Evolutionary conservation across 108 stramenopile species (phyloP), one percentile per base, ranked within the genome.

Genomic region (Cylindrotheca fusiformis): DNA sequence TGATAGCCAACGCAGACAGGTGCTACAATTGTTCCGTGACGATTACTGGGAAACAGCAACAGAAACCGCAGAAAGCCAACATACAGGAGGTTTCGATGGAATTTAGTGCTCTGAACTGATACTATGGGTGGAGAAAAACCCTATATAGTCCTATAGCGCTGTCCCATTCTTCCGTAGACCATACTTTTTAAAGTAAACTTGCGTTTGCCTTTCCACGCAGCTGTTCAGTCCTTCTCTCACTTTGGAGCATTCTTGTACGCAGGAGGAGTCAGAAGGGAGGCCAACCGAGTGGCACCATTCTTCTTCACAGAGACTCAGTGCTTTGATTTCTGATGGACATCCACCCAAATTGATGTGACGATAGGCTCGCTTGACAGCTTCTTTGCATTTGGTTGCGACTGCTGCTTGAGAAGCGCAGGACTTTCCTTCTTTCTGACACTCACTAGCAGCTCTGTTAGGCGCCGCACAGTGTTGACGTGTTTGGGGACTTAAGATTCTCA

Each of bases 21-120:
- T 83, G 32, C 41, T 76, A 63, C 52, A 75, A 21, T 61, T 83
- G 12, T 83, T 83, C 67, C 56, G 76, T 14, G 68, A 78, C 19
- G 58, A 65, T 19, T 73, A 65, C 51, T 65, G 57, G 66, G 65
- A 36, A 36, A 21, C 29, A 41, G 6, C 36, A 41, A 14, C 6
- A 41, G 14, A 6, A 41, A n/a, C n/a, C n/a, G n/a, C n/a, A n/a
- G n/a, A n/a, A n/a, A n/a, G n/a, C n/a, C n/a, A n/a, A n/a, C n/a
- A n/a, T n/a, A n/a, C n/a, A n/a, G n/a, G n/a, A n/a, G n/a, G n/a
- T n/a, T n/a, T n/a, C n/a, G n/a, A n/a, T n/a, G n/a, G n/a, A n/a
- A n/a, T n/a, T n/a, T n/a, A n/a, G n/a, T n/a, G n/a, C n/a, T n/a
- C n/a, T n/a, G n/a, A n/a, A n/a, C n/a, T n/a, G n/a, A n/a, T n/a